Evolutionary conservation across 805 yeast species (phyloP).

Genomic region (Teunomyces kruisii): DNA sequence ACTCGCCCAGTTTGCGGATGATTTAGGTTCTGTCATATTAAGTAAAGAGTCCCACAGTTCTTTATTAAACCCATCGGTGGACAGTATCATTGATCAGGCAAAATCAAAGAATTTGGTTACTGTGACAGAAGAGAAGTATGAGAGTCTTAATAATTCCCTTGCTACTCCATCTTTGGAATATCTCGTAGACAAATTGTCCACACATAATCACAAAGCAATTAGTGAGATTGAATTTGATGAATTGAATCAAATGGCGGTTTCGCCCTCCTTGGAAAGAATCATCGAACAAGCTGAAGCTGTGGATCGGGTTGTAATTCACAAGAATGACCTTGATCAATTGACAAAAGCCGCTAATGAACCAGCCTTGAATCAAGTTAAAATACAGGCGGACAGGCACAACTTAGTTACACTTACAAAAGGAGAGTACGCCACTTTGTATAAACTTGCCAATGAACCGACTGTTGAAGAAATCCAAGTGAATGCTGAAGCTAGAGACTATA

Average conservation of each 20-base stretch:
- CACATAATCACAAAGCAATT: constrained; percentile 4
- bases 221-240: constrained; percentile 10
- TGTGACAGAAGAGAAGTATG: constrained; percentile 12
- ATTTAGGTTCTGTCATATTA: constrained; percentile 12
- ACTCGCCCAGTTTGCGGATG: constrained; percentile 12
- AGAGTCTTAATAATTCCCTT: constrained; percentile 8
- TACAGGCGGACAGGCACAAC: constrained; percentile 33
- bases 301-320: constrained; percentile 7
- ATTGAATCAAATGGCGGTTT: constrained; percentile 11
- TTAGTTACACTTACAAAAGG: constrained; percentile 30
- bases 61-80: constrained; percentile 22
- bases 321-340: constrained; percentile 6
- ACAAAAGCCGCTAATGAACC: constrained; percentile 14
- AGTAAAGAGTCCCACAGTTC: constrained; percentile 2
- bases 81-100: constrained; percentile 34
- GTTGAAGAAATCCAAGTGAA: constrained; percentile 13
- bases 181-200: constrained; percentile 3
- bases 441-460: constrained; percentile 32
- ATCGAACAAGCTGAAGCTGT: constrained; percentile 5
- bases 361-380: constrained; percentile 31
- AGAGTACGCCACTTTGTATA: constrained; percentile 33
- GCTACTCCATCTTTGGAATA: constrained; percentile 6
- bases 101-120: constrained; percentile 16
- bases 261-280: constrained; percentile 19
- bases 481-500: constrained; percentile 19